Base-by-base conservation (phyloP, 306 rosid genomes). In the Vigna angularis region DNA sequence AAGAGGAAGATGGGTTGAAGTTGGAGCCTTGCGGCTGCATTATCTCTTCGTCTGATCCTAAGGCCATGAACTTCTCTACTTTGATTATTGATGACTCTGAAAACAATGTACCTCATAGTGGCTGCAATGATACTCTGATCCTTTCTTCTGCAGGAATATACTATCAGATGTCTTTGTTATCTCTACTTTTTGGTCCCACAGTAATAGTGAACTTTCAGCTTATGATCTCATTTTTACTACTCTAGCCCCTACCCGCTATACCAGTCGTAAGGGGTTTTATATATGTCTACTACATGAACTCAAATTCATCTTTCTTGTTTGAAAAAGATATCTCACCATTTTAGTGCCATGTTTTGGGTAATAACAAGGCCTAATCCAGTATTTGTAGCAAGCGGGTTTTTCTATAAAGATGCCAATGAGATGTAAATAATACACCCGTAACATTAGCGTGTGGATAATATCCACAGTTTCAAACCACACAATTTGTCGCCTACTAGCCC, bases 261-360 rank as follows among this genome's bases (percentile, higher is more conserved):
- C 47, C 6, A 15, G 16, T 62, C 47, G 47, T 16, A 5, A 2
- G 4, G 32, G 22, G 0, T 36, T 26, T 72, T 16, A 3, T 26
- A 38, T 26, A 6, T 17, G 42, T 50, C 24, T 61, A 12, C 55
- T 17, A 12, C 15, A 26, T 26, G 52, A 32, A 16, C 16, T 75
- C 34, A 17, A 63, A 49, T 20, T 63, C 32, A 64, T 75, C 64
- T 32, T 36, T 20, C 15, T 20, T 13, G 3, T 63, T 64, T 50
- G 65, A 65, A 76, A 75, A 76, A 8, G 73, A 76, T 65, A 38
- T 34, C 3, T 26, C 36, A 34, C 64, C 34, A 4, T 64, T 32
- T 45, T 47, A 5, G 1, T 28, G 58, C 20, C 15, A 9, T 59
- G 4, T 36, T 10, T 72, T 57, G 66, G 47, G 48, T 38, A 38